Percentiles rank a stretch among this genome's conserved stretches.
Conservation (phyloP, 306 rosid species). For the Prunus campanulata region DNA sequence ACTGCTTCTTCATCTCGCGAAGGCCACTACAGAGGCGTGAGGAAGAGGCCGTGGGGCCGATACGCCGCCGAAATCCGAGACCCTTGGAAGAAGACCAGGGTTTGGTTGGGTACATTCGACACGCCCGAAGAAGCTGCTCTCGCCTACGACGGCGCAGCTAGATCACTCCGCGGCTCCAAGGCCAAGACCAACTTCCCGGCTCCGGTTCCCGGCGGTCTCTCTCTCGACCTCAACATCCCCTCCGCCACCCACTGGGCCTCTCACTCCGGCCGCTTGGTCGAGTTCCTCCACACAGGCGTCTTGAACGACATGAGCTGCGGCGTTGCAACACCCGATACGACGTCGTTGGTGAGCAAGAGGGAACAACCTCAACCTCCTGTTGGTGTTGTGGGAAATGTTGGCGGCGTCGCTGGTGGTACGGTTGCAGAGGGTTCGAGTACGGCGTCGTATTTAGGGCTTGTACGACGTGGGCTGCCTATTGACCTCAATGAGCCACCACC, state of each 20-base stretch:
- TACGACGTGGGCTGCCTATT: slow-evolving; percentile 75
- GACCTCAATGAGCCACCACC: slow-evolving; percentile 97
- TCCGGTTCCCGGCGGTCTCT: slow-evolving; percentile 34
- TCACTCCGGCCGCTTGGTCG: slow-evolving; percentile 48
- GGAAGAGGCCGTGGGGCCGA: slow-evolving; percentile 98
- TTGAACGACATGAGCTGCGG: slow-evolving; percentile 30
- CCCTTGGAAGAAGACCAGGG: slow-evolving; percentile 95
- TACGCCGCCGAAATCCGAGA: slow-evolving; percentile 98
- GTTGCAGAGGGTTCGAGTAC: slow-evolving; percentile 29
- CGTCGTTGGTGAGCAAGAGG: background rate
- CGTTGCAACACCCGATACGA: background rate
- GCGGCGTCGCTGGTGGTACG: background rate
- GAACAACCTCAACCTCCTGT: background rate
- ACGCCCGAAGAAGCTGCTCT: slow-evolving; percentile 93
- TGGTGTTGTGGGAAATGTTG: background rate
- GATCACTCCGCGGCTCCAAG: slow-evolving; percentile 84
- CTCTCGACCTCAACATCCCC: slow-evolving; percentile 67
- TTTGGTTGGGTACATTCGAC: slow-evolving; percentile 95
- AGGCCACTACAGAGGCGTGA: slow-evolving; percentile 81
- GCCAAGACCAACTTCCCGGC: slow-evolving; percentile 87
- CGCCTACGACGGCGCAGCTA: slow-evolving; percentile 97
- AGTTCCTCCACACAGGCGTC: slow-evolving; percentile 58
- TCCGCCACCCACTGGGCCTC: slow-evolving; percentile 41
- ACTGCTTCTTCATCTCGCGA: slow-evolving; percentile 46
- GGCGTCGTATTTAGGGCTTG: slow-evolving; percentile 64